Evolutionary conservation across 148 eudicot species (phyloP).

Genomic region (Persicaria tinctoria): DNA sequence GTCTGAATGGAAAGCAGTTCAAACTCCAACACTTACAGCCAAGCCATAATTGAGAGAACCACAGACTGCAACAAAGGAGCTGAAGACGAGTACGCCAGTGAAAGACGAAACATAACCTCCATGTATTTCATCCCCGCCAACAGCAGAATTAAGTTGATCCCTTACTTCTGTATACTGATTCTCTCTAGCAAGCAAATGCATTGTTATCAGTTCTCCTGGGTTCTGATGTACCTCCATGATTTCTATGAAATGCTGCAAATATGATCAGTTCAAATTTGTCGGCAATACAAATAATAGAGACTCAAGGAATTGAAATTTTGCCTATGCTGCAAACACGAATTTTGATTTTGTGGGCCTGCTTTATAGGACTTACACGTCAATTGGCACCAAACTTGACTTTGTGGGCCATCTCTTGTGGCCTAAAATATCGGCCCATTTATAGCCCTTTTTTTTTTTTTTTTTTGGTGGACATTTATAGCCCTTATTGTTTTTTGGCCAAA

Average conservation of each 20-base stretch:
- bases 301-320: too few relatives aligned
- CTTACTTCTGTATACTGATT: neutral
- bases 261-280: neutral
- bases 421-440: too few relatives aligned
- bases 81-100: constrained; percentile 28
- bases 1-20: neutral
- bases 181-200: neutral
- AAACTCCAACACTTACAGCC: constrained; percentile 28
- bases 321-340: too few relatives aligned
- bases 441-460: too few relatives aligned
- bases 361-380: too few relatives aligned
- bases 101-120: constrained; percentile 7
- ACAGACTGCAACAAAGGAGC: constrained; percentile 27
- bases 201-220: neutral
- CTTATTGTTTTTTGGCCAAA: too few relatives aligned
- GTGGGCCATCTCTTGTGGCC: too few relatives aligned
- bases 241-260: neutral
- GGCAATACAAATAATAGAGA: neutral
- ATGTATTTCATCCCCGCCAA: neutral
- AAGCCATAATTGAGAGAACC: constrained; percentile 34
- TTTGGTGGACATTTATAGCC: too few relatives aligned
- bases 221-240: neutral
- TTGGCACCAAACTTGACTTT: too few relatives aligned
- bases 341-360: too few relatives aligned
- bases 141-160: neutral